Evolutionary conservation across 805 yeast species (phyloP).

Genomic region (Candida parachauliodes): DNA sequence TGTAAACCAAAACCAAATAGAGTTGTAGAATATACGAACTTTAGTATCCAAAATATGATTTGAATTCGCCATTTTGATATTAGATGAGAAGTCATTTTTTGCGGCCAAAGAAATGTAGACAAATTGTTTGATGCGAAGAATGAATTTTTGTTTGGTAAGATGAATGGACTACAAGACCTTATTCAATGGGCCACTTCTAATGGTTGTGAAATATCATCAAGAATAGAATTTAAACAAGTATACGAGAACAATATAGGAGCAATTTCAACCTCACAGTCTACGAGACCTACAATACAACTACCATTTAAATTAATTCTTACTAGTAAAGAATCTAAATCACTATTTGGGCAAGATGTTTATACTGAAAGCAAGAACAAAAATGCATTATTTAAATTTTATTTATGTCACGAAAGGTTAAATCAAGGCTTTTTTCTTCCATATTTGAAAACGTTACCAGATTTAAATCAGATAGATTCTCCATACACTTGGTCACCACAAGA

Average conservation of each 20-base stretch:
- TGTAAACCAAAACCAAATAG: too few species aligned
- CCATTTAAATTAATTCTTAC: constrained; percentile 15
- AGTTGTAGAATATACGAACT: too few species aligned
- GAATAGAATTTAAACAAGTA: constrained; percentile 21
- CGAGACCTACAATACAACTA: not conserved
- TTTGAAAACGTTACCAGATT: constrained; percentile 30
- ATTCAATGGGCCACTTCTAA: constrained; percentile 29
- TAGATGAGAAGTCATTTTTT: too few species aligned
- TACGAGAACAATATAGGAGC: constrained; percentile 25
- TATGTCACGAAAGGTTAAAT: constrained; percentile 26
- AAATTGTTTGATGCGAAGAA: too few species aligned
- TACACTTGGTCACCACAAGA: constrained; percentile 60
- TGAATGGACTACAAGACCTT: constrained; percentile 15
- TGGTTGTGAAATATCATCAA: constrained; percentile 25
- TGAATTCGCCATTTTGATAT: too few species aligned
- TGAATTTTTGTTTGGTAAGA: too few species aligned
- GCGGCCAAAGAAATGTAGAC: too few species aligned
- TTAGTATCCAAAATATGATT: too few species aligned
- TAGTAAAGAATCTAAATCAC: constrained; percentile 20
- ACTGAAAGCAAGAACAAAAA: constrained; percentile 21
- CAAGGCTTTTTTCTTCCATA: constrained; percentile 27
- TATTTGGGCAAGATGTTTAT: constrained; percentile 13
- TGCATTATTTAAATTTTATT: constrained; percentile 30
- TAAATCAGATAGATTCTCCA: constrained; percentile 53
- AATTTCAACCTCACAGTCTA: constrained; percentile 5